Conservation (phyloP, 257 asterid species). For the Rehmannia glutinosa region DNA sequence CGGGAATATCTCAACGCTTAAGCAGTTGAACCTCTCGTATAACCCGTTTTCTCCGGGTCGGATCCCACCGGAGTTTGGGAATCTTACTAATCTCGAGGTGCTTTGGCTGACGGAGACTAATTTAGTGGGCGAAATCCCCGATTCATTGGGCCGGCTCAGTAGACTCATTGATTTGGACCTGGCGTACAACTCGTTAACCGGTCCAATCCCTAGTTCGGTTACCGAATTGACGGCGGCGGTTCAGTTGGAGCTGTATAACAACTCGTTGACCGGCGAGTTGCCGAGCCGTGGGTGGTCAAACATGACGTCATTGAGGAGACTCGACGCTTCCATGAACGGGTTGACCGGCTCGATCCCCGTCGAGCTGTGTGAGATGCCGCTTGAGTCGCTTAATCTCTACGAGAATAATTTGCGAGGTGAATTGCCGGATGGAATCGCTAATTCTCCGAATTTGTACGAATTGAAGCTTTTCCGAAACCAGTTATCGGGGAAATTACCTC, state of each 20-base stretch:
- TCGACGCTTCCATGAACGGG: constrained; percentile 73
- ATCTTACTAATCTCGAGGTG: constrained; percentile 63
- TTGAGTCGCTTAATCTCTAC: constrained; percentile 78
- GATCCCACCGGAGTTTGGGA: constrained; percentile 82
- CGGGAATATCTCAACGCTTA: constrained; percentile 60
- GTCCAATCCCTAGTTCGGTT: constrained; percentile 58
- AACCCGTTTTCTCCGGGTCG: constrained; percentile 76
- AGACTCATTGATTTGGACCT: constrained; percentile 71
- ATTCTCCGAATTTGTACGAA: constrained; percentile 71
- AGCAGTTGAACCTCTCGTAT: constrained; percentile 70
- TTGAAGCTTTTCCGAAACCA: constrained; percentile 60
- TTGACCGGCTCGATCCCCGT: constrained; percentile 63
- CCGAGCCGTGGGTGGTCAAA: constrained; percentile 69
- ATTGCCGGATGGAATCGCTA: constrained; percentile 50
- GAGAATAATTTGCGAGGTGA: constrained; percentile 63
- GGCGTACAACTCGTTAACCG: constrained; percentile 59
- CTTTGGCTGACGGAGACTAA: constrained; percentile 83
- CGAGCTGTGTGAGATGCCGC: constrained; percentile 67
- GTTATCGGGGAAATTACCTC: constrained; percentile 49
- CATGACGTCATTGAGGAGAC: constrained; percentile 60
- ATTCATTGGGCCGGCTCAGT: constrained; percentile 58
- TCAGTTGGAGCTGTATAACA: constrained; percentile 76
- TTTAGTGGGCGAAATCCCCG: constrained; percentile 69
- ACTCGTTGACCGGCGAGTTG: constrained; percentile 64
- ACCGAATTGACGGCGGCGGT: constrained; percentile 46